Conservation (phyloP, 2,329 filamentous ascomycete species). For the Curvularia verruculosa region DNA sequence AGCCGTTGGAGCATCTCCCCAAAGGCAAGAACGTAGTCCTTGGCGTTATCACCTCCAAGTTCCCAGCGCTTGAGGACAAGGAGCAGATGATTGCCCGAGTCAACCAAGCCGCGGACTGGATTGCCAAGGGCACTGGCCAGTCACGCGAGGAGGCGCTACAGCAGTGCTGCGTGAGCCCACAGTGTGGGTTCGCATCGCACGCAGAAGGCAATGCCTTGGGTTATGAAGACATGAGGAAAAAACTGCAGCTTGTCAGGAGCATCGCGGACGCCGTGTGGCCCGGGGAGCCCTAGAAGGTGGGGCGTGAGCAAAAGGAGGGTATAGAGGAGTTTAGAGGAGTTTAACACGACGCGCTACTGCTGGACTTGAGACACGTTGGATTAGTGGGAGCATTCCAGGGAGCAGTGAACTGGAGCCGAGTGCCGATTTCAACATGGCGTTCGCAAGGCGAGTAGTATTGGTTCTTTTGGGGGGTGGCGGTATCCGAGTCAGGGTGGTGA, state of each 20-base stretch:
- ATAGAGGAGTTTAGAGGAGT: background rate
- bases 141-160: constrained; percentile 70
- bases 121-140: constrained; percentile 71
- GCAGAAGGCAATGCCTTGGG: constrained; percentile 73
- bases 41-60: constrained; percentile 56
- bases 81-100: constrained; percentile 56
- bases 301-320: background rate
- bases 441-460: constrained; percentile 12
- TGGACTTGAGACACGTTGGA: background rate
- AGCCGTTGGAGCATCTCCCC: constrained; percentile 53
- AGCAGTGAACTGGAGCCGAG: constrained; percentile 16
- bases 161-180: constrained; percentile 58
- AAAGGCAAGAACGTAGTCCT: constrained; percentile 56
- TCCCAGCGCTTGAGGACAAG: constrained; percentile 54
- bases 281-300: constrained; percentile 52
- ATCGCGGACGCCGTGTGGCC: constrained; percentile 78
- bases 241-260: constrained; percentile 71
- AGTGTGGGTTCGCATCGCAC: constrained; percentile 66
- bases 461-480: background rate
- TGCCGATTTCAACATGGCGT: constrained; percentile 38
- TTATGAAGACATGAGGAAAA: constrained; percentile 73
- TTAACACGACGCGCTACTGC: background rate
- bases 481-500: constrained; percentile 7
- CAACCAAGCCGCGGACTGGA: constrained; percentile 64
- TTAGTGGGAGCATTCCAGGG: constrained; percentile 12